These are phyloP conservation scores for Naganishia randhawae DNA, from an alignment of 768 basidiomycete species.

Conservation along the genomic window DNA sequence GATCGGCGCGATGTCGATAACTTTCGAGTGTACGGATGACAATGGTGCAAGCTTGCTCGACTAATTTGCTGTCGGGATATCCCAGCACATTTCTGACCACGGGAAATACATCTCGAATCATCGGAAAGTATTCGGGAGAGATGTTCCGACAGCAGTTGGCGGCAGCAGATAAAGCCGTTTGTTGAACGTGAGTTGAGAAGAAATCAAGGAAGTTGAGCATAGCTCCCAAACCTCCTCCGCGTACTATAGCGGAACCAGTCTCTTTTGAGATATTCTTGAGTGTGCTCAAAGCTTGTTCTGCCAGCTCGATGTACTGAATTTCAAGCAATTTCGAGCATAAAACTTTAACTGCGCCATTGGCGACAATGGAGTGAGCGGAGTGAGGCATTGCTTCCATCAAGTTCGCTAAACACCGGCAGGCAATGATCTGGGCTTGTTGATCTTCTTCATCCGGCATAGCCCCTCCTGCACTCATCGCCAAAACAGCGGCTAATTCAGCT, in stretches of 20 bases:
- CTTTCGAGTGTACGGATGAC: conserved; percentile 92
- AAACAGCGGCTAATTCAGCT: conserved; percentile 57
- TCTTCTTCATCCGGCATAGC: conserved; percentile 63
- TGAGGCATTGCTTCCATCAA: conserved; percentile 98
- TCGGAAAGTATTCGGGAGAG: conserved; percentile 78
- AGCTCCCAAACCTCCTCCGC: conserved; percentile 89
- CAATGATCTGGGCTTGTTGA: conserved; percentile 85
- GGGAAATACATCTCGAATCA: conserved; percentile 76
- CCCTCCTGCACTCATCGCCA: conserved; percentile 65
- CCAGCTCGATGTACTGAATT: conserved; percentile 95
- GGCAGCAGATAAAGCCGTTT: conserved; percentile 92
- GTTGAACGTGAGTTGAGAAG: conserved; percentile 94
- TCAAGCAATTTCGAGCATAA: conserved; percentile 95
- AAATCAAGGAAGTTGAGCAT: conserved; percentile 95
- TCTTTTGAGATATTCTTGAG: conserved; percentile 98
- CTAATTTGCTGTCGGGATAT: conserved; percentile 92
- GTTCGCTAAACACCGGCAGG: conserved; percentile 93
- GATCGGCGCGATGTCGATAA: conserved; percentile 78
- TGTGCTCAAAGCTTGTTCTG: conserved; percentile 72
- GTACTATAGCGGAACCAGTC: conserved; percentile 89
- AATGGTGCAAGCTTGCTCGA: conserved; percentile 91
- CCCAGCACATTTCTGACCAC: conserved; percentile 87
- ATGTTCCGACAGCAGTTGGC: conserved; percentile 95
- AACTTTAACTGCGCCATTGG: conserved; percentile 96
- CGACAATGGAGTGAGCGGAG: conserved; percentile 93